Percentiles rank a stretch among this genome's conserved stretches.
Evolutionary conservation across 2,329 filamentous ascomycete species (phyloP).

Genomic region (Aspergillus thermomutatus): DNA sequence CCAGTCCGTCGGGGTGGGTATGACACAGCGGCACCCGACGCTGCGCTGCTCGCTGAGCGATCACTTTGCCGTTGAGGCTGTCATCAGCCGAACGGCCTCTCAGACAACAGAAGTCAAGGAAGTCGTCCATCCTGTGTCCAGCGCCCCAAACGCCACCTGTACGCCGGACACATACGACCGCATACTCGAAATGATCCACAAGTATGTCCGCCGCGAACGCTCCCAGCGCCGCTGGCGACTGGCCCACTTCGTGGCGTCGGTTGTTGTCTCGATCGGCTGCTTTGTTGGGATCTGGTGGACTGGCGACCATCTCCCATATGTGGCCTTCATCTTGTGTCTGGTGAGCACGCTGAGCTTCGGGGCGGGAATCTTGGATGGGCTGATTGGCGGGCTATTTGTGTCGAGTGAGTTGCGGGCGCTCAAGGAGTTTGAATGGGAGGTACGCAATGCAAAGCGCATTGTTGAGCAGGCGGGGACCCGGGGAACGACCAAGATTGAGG

Average conservation of each 20-base stretch:
- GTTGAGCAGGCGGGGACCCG: neutral
- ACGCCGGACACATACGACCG: constrained; percentile 61
- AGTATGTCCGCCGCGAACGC: constrained; percentile 68
- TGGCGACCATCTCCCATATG: constrained; percentile 60
- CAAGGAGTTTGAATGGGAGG: constrained; percentile 92
- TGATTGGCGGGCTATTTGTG: constrained; percentile 85
- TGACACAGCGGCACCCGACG: constrained; percentile 76
- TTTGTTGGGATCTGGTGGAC: constrained; percentile 84
- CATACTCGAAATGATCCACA: constrained; percentile 67
- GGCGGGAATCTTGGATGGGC: constrained; percentile 74
- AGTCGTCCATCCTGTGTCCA: constrained; percentile 1
- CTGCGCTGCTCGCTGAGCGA: constrained; percentile 86
- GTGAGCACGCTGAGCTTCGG: constrained; percentile 73
- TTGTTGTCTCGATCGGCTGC: constrained; percentile 68
- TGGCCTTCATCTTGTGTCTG: constrained; percentile 76
- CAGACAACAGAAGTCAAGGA: constrained; percentile 2
- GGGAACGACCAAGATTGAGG: neutral
- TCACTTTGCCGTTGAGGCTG: constrained; percentile 87
- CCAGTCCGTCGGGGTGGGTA: constrained; percentile 67
- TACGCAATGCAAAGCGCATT: constrained; percentile 57
- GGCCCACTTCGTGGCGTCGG: constrained; percentile 66
- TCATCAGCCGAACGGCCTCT: constrained; percentile 52
- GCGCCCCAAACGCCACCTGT: constrained; percentile 28
- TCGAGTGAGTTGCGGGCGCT: constrained; percentile 77
- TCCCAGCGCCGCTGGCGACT: constrained; percentile 69